A percentile compares a stretch with the other conserved stretches of the same genome.
Evolutionary conservation across 2,329 filamentous ascomycete species (phyloP).

Genomic region (Lizonia empirigonia): DNA sequence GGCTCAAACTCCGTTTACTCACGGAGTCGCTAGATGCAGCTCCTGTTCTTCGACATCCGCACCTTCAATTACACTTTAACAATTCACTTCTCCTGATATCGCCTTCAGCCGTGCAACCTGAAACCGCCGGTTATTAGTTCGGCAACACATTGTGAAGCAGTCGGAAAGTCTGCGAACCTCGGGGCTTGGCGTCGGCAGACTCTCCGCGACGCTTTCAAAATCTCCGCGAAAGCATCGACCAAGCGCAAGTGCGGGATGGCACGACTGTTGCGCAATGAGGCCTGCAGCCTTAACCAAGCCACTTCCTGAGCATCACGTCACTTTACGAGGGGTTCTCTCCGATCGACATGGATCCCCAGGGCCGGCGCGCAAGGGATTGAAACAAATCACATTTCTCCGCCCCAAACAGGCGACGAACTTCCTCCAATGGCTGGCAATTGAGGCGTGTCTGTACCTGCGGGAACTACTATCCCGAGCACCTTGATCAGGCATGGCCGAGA

Average conservation of each 20-base stretch:
- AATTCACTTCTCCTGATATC: not conserved
- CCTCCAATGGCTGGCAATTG: conserved; percentile 30
- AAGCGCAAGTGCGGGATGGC: conserved; percentile 7
- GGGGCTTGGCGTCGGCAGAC: conserved; percentile 8
- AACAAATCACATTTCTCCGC: conserved; percentile 28
- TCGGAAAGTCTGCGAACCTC: conserved; percentile 12
- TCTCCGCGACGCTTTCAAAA: conserved; percentile 15
- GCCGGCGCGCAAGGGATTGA: conserved; percentile 10
- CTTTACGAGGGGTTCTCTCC: conserved; percentile 9
- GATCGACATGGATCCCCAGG: conserved; percentile 17
- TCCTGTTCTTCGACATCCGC: not conserved
- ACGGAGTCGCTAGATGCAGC: not conserved
- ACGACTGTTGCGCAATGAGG: conserved; percentile 7
- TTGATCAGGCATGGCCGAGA: conserved; percentile 8
- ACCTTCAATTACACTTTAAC: not conserved
- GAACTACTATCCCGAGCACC: conserved; percentile 11
- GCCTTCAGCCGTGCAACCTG: not conserved
- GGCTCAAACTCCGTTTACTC: not conserved
- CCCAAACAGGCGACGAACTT: conserved; percentile 19
- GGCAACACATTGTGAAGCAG: not conserved
- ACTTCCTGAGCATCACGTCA: conserved; percentile 13
- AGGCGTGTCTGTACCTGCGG: conserved; percentile 7
- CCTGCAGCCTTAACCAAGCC: conserved; percentile 4
- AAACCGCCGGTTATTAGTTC: not conserved
- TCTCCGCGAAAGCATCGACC: conserved; percentile 13